phyloP scores from a whole-genome alignment of 768 basidiomycete species.

The Lactifluus pinguis region DNA sequence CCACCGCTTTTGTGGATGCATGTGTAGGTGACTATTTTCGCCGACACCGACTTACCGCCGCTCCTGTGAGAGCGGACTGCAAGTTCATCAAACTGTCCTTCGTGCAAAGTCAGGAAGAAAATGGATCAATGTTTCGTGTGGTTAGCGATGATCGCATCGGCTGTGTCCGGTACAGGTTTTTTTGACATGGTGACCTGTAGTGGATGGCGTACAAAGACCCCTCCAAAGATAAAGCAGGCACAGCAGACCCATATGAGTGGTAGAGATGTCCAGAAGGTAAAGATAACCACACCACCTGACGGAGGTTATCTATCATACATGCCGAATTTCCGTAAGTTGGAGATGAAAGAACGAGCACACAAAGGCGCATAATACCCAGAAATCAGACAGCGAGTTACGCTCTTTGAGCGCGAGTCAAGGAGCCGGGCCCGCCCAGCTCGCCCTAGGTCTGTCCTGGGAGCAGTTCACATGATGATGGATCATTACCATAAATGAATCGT shows the following conservation, averaged over 20 bases:
- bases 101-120: background rate
- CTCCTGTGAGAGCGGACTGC: background rate
- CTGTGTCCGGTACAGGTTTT: constrained; percentile 28
- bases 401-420: background rate
- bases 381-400: background rate
- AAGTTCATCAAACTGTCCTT: constrained; percentile 41
- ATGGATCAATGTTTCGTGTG: background rate
- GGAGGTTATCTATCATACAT: background rate
- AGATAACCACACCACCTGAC: background rate
- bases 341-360: background rate
- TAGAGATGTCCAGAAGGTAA: too few species aligned
- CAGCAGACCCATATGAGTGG: too few species aligned
- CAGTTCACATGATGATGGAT: background rate
- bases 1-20: constrained; percentile 15
- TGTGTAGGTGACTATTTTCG: constrained; percentile 33
- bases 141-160: background rate
- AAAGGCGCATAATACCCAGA: background rate
- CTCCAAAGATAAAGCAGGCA: too few species aligned
- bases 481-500: constrained; percentile 8
- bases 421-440: background rate
- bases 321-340: background rate
- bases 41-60: background rate
- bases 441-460: background rate
- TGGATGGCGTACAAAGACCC: background rate
- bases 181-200: background rate